Conservation (phyloP, 345 rosid genomes). For the Lumnitzera racemosa region DNA sequence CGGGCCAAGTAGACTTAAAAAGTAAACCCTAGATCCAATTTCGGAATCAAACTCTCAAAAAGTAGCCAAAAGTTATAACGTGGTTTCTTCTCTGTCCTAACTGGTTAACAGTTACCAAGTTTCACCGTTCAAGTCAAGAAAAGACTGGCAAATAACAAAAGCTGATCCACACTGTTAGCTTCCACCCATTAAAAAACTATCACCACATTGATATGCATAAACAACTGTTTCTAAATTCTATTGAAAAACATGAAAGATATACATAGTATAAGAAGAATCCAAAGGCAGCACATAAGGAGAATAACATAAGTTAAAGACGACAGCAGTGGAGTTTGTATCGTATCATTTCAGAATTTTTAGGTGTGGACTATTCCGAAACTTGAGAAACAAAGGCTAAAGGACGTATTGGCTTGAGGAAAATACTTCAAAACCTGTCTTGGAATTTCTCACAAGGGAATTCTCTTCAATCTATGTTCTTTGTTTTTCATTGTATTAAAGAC, state of each 20-base stretch:
- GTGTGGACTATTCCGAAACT: slow-evolving; percentile 42
- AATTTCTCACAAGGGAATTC: slow-evolving; percentile 32
- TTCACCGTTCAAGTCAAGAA: slow-evolving; percentile 12
- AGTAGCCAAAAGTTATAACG: slow-evolving; percentile 10
- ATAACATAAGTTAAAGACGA: slow-evolving; percentile 33
- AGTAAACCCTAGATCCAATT: no score
- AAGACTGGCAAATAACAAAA: slow-evolving; percentile 2
- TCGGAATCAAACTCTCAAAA: background rate
- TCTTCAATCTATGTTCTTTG: slow-evolving; percentile 28
- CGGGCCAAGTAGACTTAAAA: no score
- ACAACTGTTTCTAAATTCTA: background rate
- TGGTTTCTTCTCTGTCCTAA: slow-evolving; percentile 9
- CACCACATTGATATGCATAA: background rate
- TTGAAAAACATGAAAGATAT: slow-evolving; percentile 15
- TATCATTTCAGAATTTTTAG: slow-evolving; percentile 28
- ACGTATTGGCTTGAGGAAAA: slow-evolving; percentile 23
- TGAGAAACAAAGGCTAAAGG: slow-evolving; percentile 51
- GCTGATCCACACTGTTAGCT: slow-evolving; percentile 17
- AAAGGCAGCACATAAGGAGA: slow-evolving; percentile 37
- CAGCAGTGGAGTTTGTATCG: background rate
- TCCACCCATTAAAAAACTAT: background rate
- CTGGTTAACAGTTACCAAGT: slow-evolving; percentile 12
- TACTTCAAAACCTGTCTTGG: slow-evolving; percentile 18
- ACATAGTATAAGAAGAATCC: slow-evolving; percentile 48
- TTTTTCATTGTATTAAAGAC: slow-evolving; percentile 22